Evolutionary conservation across 805 yeast genomes (phyloP), one percentile per base, ranked within the genome.

Genomic region (Kodamaea kakaduensis): DNA sequence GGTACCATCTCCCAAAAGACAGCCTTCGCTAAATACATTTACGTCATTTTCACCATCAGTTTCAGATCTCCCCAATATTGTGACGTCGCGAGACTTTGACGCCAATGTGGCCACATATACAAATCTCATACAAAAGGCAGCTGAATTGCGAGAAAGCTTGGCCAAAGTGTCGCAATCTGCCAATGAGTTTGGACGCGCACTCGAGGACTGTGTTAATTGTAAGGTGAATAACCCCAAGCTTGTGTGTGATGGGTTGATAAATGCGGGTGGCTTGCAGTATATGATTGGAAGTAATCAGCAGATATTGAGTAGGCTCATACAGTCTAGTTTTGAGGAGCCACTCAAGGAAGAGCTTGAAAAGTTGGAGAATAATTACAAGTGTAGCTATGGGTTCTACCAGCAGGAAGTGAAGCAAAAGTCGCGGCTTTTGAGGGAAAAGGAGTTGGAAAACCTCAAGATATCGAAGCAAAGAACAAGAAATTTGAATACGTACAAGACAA

Each of bases 271-370:
- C 0, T 61, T 87, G 36, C 89, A 84, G 46, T 78, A 75, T 50
- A 65, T 87, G 27, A 72, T 84, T 13, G 78, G 90, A 0, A 85
- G 84, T 52, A 93, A 85, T 52, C 82, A 83, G 42, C 80, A 78
- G 42, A 75, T 87, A 9, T 64, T 87, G 45, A 71, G 86, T 10
- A 64, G 77, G 35, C 59, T 78, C 30, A 54, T 86, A 1, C 58
- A 62, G n/a, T 51, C 65, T n/a, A 66, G 71, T 21, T 75, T 86
- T 47, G 77, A 71, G 36, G 62, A 55, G 10, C 84, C 86, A 0
- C 59, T 83, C 22, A 43, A 46, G 9, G 52, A 58, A 4, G 72
- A 73, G 24, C 62, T 76, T 10, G 61, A 56, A 5, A 56, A 58
- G 9, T 76, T 81, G 44, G 58, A 67, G 32, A 43, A 51, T 9